Conservation (phyloP, 2,329 filamentous ascomycete genomes). For the Lasiodiplodia sp. region DNA sequence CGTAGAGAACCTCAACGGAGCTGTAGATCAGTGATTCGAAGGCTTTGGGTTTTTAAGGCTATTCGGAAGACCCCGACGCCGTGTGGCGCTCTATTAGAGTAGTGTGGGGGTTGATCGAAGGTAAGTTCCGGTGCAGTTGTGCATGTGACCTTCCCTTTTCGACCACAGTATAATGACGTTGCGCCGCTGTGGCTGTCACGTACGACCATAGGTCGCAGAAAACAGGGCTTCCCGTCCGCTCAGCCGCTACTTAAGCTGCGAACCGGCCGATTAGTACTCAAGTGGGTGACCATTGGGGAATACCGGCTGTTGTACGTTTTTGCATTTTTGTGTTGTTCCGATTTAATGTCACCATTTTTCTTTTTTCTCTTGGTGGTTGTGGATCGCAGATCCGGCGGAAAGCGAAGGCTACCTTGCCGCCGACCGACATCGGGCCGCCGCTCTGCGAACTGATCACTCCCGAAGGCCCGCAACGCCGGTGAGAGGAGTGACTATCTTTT, state of each 20-base stretch:
- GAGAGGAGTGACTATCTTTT: neutral
- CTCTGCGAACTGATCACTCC: neutral
- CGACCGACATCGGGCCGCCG: conserved; percentile 8
- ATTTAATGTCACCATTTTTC: neutral
- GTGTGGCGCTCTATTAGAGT: too few species aligned
- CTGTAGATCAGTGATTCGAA: too few species aligned
- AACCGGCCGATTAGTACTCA: conserved; percentile 10
- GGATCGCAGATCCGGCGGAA: neutral
- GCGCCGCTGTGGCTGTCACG: neutral
- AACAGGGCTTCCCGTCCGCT: conserved; percentile 5
- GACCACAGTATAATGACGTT: too few species aligned
- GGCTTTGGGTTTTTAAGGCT: too few species aligned
- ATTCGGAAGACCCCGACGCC: too few species aligned
- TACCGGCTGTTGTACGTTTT: conserved; percentile 11
- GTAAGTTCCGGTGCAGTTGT: too few species aligned
- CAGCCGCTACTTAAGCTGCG: conserved; percentile 8
- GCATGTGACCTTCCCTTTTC: too few species aligned
- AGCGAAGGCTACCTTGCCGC: neutral
- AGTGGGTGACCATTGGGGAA: conserved; percentile 13
- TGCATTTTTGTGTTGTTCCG: neutral
- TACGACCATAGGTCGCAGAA: conserved; percentile 5
- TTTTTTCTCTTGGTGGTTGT: neutral
- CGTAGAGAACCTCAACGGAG: too few species aligned
- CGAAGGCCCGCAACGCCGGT: neutral
- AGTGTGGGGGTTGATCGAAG: too few species aligned